phyloP scores from a whole-genome alignment of 1,139 yeast genomes.

The Lodderomyces elongisporus region DNA sequence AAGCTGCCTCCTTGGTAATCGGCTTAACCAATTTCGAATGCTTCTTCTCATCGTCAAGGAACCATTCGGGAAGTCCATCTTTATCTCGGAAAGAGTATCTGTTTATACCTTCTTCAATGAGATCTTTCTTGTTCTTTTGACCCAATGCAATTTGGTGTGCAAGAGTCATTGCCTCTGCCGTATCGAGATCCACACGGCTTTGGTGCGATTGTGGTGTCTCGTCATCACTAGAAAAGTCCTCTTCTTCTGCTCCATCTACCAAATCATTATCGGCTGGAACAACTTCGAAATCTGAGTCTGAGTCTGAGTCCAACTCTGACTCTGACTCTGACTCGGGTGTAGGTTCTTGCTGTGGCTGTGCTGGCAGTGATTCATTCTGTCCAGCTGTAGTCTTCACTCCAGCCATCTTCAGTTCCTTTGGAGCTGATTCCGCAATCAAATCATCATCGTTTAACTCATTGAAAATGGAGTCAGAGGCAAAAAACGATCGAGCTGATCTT shows the following conservation, averaged over 20 bases:
- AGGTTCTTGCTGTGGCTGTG: background rate
- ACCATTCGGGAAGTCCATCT: slow-evolving; percentile 94
- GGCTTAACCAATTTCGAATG: slow-evolving; percentile 88
- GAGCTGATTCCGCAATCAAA: slow-evolving; percentile 26
- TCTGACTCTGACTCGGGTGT: slow-evolving; percentile 2
- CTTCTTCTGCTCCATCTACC: slow-evolving; percentile 36
- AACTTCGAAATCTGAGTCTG: slow-evolving; percentile 46
- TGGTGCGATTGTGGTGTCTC: slow-evolving; percentile 33
- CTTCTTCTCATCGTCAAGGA: slow-evolving; percentile 80
- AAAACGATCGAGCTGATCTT: slow-evolving; percentile 67
- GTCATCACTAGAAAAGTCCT: slow-evolving; percentile 44
- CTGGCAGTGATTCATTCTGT: too few relatives aligned
- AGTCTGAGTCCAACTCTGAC: slow-evolving; percentile 12
- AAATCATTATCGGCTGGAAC: slow-evolving; percentile 42
- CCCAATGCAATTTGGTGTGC: slow-evolving; percentile 96
- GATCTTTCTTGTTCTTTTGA: slow-evolving; percentile 74
- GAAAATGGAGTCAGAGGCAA: slow-evolving; percentile 71
- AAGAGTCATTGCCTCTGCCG: slow-evolving; percentile 95
- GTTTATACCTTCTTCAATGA: slow-evolving; percentile 87
- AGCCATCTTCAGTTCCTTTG: too few relatives aligned
- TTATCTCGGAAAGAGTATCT: slow-evolving; percentile 86
- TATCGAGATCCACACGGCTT: slow-evolving; percentile 73
- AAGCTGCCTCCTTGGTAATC: slow-evolving; percentile 93
- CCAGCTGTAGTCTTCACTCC: too few relatives aligned
- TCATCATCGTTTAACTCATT: slow-evolving; percentile 52